Evolutionary conservation across 1,139 yeast genomes (phyloP), one percentile per base, ranked within the genome.

Genomic region (Casaregolazyma lundiana): DNA sequence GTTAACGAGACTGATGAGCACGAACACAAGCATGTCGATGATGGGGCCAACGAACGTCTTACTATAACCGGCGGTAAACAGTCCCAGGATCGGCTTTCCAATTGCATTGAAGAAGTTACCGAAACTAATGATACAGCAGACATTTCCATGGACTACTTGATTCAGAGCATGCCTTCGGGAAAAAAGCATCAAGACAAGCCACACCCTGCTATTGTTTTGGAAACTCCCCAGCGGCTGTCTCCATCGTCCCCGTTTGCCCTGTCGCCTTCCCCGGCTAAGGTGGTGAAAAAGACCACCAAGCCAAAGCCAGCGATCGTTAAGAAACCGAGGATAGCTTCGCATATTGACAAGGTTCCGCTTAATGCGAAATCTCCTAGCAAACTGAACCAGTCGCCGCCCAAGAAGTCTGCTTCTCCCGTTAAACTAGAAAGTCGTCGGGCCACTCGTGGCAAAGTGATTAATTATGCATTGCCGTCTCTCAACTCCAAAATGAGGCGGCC

Each of bases 401-500:
- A 8, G 5, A 41, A 41, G 19, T 7, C 44, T 4, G 5, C 29
- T 18, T 17, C 39, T 11, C 26, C 34, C 17, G 24, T 24, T 21
- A 24, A 29, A 19, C 19, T 32, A n/a, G 43, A 41, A 22, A 30
- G 21, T 9, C 43, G 59, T 36, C 47, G 58, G 17, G 38, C 53
- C 4, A 49, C 62, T 2, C 48, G 62, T 32, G 53, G 57, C 1
- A 45, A 49, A 7, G 53, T 50, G 7, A 78, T 86, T 5, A 80
- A 80, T 59, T 87, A 86, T 59, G 80, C 80, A 13, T 73, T 81
- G 29, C 87, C 92, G 0, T 79, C 90, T 0, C 62, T 84, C 46
- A 71, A 83, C 34, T 77, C 75, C 13, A 86, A 85, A 58, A 75
- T 84, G 81, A 74, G 95, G 58, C 71, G 95, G 53, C 80, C 81